A percentile compares a stretch with the other conserved stretches of the same genome.
Conservation (phyloP, 1,139 yeast species). For the Arxiozyma telluris region DNA sequence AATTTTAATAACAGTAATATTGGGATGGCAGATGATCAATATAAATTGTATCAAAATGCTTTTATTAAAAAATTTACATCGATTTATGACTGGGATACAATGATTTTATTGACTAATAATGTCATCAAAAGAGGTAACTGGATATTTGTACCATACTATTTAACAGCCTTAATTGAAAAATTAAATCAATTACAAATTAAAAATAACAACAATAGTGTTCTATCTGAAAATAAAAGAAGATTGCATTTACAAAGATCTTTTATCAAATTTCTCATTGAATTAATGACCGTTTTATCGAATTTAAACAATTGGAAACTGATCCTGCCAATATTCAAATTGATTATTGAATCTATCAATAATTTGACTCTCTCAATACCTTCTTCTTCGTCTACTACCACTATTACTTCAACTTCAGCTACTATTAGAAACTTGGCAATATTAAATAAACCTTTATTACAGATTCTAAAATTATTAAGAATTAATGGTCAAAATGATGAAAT, state of each 20-base stretch:
- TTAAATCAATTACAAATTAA: conserved; percentile 8
- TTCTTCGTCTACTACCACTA: background rate
- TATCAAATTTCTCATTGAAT: conserved; percentile 4
- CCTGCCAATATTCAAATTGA: conserved; percentile 3
- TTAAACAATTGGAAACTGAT: conserved; percentile 5
- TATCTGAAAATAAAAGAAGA: background rate
- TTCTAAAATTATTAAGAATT: conserved; percentile 14
- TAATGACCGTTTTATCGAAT: conserved; percentile 3
- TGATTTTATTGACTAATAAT: conserved; percentile 13
- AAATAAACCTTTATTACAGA: conserved; percentile 14
- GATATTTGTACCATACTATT: conserved; percentile 16
- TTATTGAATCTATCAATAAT: conserved; percentile 4
- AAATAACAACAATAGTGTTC: background rate
- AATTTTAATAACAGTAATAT: no score
- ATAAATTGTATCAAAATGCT: background rate
- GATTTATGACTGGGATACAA: conserved; percentile 18
- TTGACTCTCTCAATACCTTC: background rate
- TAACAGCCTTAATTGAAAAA: conserved; percentile 18
- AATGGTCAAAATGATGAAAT: conserved; percentile 18
- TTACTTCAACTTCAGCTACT: background rate
- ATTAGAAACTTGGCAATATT: conserved; percentile 4
- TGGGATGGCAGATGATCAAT: conserved; percentile 3
- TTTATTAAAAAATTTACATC: conserved; percentile 16
- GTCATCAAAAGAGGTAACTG: conserved; percentile 14
- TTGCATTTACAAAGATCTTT: conserved; percentile 1